Percentiles rank a stretch among this genome's conserved stretches.
These are phyloP conservation scores for Scleroderma bovista DNA, from an alignment of 768 basidiomycete species.

Conservation along the genomic window DNA sequence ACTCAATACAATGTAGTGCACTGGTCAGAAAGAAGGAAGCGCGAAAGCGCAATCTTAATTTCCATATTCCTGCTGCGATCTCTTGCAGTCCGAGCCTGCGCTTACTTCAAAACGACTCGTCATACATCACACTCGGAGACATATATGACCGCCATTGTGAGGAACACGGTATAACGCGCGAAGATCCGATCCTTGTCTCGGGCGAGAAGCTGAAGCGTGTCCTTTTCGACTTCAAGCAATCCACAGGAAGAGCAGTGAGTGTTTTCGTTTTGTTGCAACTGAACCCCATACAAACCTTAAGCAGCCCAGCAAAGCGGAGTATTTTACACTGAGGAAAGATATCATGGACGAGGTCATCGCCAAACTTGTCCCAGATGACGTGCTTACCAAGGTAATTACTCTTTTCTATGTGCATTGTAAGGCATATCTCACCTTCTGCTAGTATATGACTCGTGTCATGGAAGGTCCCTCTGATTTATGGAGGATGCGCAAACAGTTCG, in stretches of 20 bases:
- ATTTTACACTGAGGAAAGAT: conserved; percentile 70
- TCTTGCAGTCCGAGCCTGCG: conserved; percentile 81
- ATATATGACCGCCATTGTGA: conserved; percentile 90
- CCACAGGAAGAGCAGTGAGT: conserved; percentile 36
- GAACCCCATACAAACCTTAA: background rate
- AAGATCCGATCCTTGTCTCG: conserved; percentile 82
- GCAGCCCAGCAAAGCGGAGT: conserved; percentile 61
- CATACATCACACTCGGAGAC: conserved; percentile 86
- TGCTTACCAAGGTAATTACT: conserved; percentile 69
- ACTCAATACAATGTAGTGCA: conserved; percentile 43
- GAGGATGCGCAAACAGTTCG: conserved; percentile 97
- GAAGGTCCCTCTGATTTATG: conserved; percentile 78
- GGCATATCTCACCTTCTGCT: background rate
- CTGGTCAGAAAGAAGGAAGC: conserved; percentile 86
- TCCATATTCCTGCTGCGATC: conserved; percentile 86
- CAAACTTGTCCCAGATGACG: conserved; percentile 87
- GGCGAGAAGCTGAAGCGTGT: conserved; percentile 80
- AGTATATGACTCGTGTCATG: conserved; percentile 95
- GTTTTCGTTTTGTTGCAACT: background rate
- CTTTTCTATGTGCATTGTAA: background rate
- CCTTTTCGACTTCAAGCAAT: conserved; percentile 52
- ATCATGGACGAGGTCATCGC: conserved; percentile 80
- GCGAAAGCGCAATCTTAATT: conserved; percentile 83
- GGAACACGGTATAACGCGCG: conserved; percentile 65
- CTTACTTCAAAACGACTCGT: conserved; percentile 86